Conservation (phyloP, 768 basidiomycete genomes). For the Polyporus arcularius region DNA sequence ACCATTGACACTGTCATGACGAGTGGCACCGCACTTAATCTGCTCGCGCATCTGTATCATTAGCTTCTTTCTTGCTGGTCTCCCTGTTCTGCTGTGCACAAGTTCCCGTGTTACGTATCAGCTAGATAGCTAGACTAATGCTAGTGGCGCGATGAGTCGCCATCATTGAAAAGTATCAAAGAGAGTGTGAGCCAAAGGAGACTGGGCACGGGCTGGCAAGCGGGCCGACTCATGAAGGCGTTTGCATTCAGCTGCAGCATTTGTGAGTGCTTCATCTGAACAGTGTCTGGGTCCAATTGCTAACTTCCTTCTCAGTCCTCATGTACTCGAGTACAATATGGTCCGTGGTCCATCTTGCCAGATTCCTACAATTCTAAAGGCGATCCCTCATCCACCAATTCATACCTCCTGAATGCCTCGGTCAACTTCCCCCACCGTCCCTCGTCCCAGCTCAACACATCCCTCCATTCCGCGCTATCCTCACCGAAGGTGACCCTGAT, state of each 20-base stretch:
- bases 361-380: too few species aligned
- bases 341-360: too few species aligned
- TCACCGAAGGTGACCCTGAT: conserved; percentile 30
- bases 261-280: too few species aligned
- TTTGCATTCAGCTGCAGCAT: too few species aligned
- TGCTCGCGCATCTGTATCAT: conserved; percentile 13
- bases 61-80: neutral
- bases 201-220: neutral
- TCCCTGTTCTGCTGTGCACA: conserved; percentile 11
- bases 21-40: conserved; percentile 1
- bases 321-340: too few species aligned
- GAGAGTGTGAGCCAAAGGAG: neutral
- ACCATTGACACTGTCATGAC: neutral
- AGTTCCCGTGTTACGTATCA: neutral
- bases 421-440: conserved; percentile 42
- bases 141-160: conserved; percentile 9
- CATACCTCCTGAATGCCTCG: conserved; percentile 34
- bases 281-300: too few species aligned
- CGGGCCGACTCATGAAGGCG: too few species aligned
- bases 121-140: conserved; percentile 15
- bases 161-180: neutral
- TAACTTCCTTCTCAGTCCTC: too few species aligned
- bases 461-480: conserved; percentile 34
- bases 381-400: too few species aligned
- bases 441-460: conserved; percentile 36